Evolutionary conservation across 2,329 filamentous ascomycete genomes (phyloP).

Genomic region (Drechslerella dactyloides): DNA sequence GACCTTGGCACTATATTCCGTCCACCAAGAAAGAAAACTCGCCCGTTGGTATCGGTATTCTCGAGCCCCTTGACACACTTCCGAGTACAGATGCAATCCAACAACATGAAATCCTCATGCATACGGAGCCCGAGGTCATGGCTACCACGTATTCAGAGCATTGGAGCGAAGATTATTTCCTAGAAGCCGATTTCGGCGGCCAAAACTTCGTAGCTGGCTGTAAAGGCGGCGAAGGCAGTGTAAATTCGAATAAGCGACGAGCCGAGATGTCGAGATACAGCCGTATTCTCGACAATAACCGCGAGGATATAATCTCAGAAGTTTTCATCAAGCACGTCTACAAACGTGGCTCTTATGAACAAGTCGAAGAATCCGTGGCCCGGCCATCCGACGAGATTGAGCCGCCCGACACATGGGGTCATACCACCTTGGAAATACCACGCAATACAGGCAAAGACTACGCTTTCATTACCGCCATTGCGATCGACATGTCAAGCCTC

Average conservation of each 20-base stretch:
- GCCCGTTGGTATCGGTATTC: slow-evolving; percentile 30
- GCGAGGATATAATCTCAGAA: slow-evolving; percentile 37
- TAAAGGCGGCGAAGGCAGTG: slow-evolving; percentile 25
- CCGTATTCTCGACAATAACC: slow-evolving; percentile 38
- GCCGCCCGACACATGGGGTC: slow-evolving; percentile 32
- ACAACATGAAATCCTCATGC: slow-evolving; percentile 11
- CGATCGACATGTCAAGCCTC: slow-evolving; percentile 76
- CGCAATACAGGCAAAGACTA: slow-evolving; percentile 57
- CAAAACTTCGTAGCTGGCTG: slow-evolving; percentile 41
- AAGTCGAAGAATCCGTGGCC: slow-evolving; percentile 36
- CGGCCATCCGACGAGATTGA: slow-evolving; percentile 31
- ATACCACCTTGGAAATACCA: slow-evolving; percentile 20
- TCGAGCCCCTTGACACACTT: neutral
- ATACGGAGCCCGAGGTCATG: slow-evolving; percentile 30
- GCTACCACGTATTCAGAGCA: slow-evolving; percentile 23
- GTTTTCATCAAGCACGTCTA: slow-evolving; percentile 47
- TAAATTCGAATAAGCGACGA: slow-evolving; percentile 24
- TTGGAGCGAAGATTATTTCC: slow-evolving; percentile 41
- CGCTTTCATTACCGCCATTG: slow-evolving; percentile 72
- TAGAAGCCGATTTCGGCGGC: slow-evolving; percentile 46
- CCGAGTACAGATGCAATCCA: neutral
- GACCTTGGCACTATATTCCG: slow-evolving; percentile 38
- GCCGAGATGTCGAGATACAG: slow-evolving; percentile 28
- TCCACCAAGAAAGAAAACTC: slow-evolving; percentile 25
- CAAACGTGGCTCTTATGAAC: slow-evolving; percentile 30